Conservation (phyloP, 78 protist genomes). For the Polysphondylium violaceum region DNA sequence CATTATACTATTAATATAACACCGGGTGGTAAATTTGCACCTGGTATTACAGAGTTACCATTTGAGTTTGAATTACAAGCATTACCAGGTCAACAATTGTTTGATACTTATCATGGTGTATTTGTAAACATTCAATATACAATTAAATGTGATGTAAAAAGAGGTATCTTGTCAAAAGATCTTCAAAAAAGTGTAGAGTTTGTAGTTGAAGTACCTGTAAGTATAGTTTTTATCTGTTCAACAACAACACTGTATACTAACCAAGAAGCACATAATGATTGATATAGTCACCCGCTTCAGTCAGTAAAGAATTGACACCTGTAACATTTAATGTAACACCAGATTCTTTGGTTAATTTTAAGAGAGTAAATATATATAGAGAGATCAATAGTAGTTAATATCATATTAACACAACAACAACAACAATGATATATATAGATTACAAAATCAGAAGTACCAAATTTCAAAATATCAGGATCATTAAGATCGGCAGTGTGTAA, state of each 20-base stretch:
- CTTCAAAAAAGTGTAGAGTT: slow-evolving; percentile 76
- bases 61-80: slow-evolving; percentile 90
- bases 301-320: slow-evolving; percentile 17
- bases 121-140: slow-evolving; percentile 86
- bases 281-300: slow-evolving; percentile 27
- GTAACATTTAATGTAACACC: slow-evolving; percentile 83
- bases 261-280: not conserved
- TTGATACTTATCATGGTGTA: slow-evolving; percentile 96
- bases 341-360: slow-evolving; percentile 71
- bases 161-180: slow-evolving; percentile 86
- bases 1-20: slow-evolving; percentile 45
- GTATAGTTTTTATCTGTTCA: not conserved
- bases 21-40: slow-evolving; percentile 76
- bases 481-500: slow-evolving; percentile 72
- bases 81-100: slow-evolving; percentile 64
- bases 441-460: slow-evolving; percentile 79
- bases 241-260: too few relatives aligned
- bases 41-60: slow-evolving; percentile 92
- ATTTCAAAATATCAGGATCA: slow-evolving; percentile 87
- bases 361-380: slow-evolving; percentile 38
- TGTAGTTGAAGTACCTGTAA: slow-evolving; percentile 81
- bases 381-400: not conserved
- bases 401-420: not conserved
- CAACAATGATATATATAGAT: slow-evolving; percentile 40
- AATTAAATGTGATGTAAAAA: slow-evolving; percentile 78